These are phyloP conservation scores for Piper betle DNA, from an alignment of 164 flowering plant genomes.

Conservation along the genomic window DNA sequence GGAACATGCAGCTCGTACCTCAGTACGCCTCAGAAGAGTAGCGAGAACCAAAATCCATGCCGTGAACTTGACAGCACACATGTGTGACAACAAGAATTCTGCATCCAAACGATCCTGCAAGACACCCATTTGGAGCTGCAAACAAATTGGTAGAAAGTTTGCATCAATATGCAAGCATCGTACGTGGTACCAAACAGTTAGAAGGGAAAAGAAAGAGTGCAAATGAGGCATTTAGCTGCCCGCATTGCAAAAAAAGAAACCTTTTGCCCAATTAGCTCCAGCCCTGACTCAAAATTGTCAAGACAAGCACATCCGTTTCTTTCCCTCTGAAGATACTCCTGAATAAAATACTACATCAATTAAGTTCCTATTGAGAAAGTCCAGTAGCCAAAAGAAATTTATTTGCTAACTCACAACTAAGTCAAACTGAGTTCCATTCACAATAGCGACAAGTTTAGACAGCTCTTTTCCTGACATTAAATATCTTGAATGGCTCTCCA, in stretches of 20 bases:
- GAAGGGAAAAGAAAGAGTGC: not conserved
- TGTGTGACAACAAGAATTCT: conserved; percentile 89
- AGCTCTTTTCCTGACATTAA: conserved; percentile 97
- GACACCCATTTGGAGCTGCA: conserved; percentile 86
- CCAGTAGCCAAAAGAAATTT: not conserved
- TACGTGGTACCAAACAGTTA: not conserved
- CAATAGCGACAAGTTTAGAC: conserved; percentile 93
- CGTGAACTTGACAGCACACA: conserved; percentile 96
- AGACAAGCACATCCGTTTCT: conserved; percentile 75
- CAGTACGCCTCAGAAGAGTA: conserved; percentile 81
- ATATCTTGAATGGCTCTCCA: conserved; percentile 96
- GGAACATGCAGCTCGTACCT: conserved; percentile 33
- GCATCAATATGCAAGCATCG: not conserved
- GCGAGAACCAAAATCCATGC: conserved; percentile 99
- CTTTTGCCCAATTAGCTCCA: conserved; percentile 89
- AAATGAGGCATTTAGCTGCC: not conserved
- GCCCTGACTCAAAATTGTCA: conserved; percentile 93
- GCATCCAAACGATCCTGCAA: conserved; percentile 95
- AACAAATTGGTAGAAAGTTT: conserved; percentile 1
- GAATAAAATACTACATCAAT: conserved; percentile 13
- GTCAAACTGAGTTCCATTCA: conserved; percentile 99
- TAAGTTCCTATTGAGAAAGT: not conserved
- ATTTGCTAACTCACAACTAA: conserved; percentile 50
- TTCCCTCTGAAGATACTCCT: conserved; percentile 97
- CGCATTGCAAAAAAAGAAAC: conserved; percentile 17